These are phyloP conservation scores for Elsinoe arachidis DNA, from an alignment of 2,329 filamentous ascomycete species.

Conservation along the genomic window DNA sequence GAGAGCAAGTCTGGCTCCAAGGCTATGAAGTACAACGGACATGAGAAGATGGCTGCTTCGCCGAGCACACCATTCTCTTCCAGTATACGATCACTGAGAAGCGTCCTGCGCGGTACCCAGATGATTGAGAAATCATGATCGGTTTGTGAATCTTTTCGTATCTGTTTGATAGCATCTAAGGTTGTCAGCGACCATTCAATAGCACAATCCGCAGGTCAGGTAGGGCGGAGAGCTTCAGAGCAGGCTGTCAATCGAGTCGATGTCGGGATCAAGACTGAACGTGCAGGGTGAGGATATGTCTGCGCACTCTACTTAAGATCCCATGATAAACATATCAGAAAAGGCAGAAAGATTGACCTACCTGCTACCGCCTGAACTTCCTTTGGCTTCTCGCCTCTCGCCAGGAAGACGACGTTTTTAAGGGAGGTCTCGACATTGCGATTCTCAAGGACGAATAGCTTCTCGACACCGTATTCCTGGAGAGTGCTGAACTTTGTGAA, in stretches of 20 bases:
- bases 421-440: slow-evolving; percentile 90
- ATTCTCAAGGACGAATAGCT: slow-evolving; percentile 95
- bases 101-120: slow-evolving; percentile 86
- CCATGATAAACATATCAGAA: slow-evolving; percentile 24
- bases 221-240: slow-evolving; percentile 16
- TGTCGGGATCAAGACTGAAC: slow-evolving; percentile 33
- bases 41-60: slow-evolving; percentile 79
- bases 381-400: slow-evolving; percentile 77
- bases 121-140: slow-evolving; percentile 96
- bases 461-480: slow-evolving; percentile 95
- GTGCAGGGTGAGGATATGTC: slow-evolving; percentile 46
- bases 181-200: slow-evolving; percentile 38
- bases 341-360: slow-evolving; percentile 35
- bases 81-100: slow-evolving; percentile 82
- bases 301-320: slow-evolving; percentile 54
- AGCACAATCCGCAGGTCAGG: slow-evolving; percentile 15
- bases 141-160: slow-evolving; percentile 78
- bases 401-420: slow-evolving; percentile 89
- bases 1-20: slow-evolving; percentile 87
- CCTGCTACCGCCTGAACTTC: slow-evolving; percentile 82
- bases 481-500: slow-evolving; percentile 93
- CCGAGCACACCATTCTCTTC: slow-evolving; percentile 90
- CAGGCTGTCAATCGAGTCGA: slow-evolving; percentile 19
- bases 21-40: slow-evolving; percentile 83
- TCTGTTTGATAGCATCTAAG: slow-evolving; percentile 79